Evolutionary conservation across 2,329 filamentous ascomycete genomes (phyloP).

Genomic region (Ambrosiella cleistominuta): DNA sequence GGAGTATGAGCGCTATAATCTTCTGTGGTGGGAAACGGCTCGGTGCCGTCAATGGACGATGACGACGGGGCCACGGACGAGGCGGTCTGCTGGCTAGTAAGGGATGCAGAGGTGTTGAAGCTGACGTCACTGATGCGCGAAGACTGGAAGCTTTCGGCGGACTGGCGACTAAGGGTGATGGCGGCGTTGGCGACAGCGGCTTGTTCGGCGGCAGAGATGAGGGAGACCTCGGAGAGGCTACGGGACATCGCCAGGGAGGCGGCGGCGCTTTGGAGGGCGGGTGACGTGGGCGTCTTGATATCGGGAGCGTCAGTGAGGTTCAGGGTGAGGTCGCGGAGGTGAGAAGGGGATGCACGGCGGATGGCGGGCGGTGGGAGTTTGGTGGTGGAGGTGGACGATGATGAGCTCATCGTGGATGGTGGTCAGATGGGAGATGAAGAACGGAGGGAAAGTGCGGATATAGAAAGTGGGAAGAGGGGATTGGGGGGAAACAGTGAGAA

Average conservation of each 20-base stretch:
- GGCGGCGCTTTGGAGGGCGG: constrained; percentile 11
- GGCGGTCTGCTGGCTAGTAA: neutral
- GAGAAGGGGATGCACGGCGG: constrained; percentile 1
- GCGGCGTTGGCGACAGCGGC: constrained; percentile 22
- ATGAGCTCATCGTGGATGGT: neutral
- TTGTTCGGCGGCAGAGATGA: constrained; percentile 40
- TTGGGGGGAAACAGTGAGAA: neutral
- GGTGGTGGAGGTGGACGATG: neutral
- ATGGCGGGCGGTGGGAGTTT: constrained; percentile 1
- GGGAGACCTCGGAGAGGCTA: constrained; percentile 24
- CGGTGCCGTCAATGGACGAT: constrained; percentile 2
- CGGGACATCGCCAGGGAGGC: constrained; percentile 12
- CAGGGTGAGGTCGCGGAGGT: neutral
- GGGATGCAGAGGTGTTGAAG: constrained; percentile 1
- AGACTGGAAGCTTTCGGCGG: constrained; percentile 11
- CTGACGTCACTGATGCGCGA: constrained; percentile 5
- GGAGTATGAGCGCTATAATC: constrained; percentile 17
- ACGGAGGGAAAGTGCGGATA: neutral
- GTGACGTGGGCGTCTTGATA: constrained; percentile 10
- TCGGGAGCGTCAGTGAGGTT: neutral
- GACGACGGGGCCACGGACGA: neutral
- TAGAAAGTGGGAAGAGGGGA: neutral
- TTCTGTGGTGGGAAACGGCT: constrained; percentile 23
- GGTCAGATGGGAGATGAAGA: neutral
- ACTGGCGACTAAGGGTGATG: constrained; percentile 11